Evolutionary conservation across 1,284 basidiomycete species (phyloP).

Genomic region (Anthracocystis panici-leucophaei): DNA sequence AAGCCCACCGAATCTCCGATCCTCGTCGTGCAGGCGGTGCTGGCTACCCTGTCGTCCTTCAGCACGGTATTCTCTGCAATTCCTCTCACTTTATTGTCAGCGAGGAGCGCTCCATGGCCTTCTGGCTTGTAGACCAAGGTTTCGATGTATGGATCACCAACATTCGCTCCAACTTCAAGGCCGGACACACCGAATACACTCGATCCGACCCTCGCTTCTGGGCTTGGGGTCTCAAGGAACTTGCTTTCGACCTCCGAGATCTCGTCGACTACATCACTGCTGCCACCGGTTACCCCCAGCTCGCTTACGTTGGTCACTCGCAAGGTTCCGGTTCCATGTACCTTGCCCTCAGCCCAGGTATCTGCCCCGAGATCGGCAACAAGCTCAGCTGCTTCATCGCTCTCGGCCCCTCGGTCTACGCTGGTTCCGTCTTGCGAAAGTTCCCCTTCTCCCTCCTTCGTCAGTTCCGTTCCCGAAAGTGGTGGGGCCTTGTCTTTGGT

Average conservation of each 20-base stretch:
- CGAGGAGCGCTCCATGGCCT: slow-evolving; percentile 68
- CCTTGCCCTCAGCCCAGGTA: slow-evolving; percentile 64
- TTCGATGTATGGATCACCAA: slow-evolving; percentile 69
- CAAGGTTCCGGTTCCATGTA: slow-evolving; percentile 69
- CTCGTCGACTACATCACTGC: slow-evolving; percentile 66
- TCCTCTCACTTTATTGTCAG: slow-evolving; percentile 65
- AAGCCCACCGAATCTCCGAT: slow-evolving; percentile 68
- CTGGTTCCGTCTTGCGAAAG: slow-evolving; percentile 65
- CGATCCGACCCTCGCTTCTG: slow-evolving; percentile 68
- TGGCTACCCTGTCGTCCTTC: slow-evolving; percentile 67
- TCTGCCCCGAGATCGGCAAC: slow-evolving; percentile 63
- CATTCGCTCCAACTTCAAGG: slow-evolving; percentile 66
- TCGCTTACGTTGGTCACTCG: slow-evolving; percentile 68
- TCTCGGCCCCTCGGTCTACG: slow-evolving; percentile 67
- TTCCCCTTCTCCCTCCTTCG: slow-evolving; percentile 67
- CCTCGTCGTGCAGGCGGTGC: slow-evolving; percentile 61
- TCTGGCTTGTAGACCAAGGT: slow-evolving; percentile 69
- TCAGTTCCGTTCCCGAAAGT: slow-evolving; percentile 62
- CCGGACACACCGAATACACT: slow-evolving; percentile 65
- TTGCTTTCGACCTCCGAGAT: slow-evolving; percentile 66
- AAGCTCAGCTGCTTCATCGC: slow-evolving; percentile 66
- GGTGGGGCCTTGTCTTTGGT: slow-evolving; percentile 67
- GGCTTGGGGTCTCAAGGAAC: slow-evolving; percentile 68
- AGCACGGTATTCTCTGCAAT: slow-evolving; percentile 69
- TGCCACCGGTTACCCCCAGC: slow-evolving; percentile 57